phyloP scores from a whole-genome alignment of 164 flowering plant species.

The Tetracentron sinense region DNA sequence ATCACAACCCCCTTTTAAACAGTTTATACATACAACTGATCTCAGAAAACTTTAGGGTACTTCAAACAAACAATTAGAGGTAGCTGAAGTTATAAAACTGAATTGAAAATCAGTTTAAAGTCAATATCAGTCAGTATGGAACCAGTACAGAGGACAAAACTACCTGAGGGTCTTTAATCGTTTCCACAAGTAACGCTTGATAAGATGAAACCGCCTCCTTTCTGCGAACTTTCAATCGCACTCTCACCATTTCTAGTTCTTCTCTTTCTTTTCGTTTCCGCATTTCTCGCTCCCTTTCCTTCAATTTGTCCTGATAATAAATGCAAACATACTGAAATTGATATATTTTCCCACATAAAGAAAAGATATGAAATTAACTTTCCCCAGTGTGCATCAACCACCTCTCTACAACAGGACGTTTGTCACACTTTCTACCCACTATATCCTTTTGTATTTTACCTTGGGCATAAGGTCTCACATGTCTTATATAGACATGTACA shows the following conservation, averaged over 20 bases:
- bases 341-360: not conserved
- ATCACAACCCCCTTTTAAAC: not conserved
- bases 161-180: conserved; percentile 92
- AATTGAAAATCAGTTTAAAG: not conserved
- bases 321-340: conserved; percentile 6
- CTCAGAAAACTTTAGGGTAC: not conserved
- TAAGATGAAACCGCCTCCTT: conserved; percentile 86
- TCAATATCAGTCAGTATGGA: conserved; percentile 1
- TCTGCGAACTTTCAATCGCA: conserved; percentile 75
- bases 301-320: conserved; percentile 69
- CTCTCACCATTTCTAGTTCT: conserved; percentile 96
- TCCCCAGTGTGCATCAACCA: not conserved
- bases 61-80: not conserved
- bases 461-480: too few relatives aligned
- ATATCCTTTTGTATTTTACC: too few relatives aligned
- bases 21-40: not conserved
- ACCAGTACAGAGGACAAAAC: not conserved
- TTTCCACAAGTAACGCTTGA: conserved; percentile 95
- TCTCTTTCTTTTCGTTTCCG: conserved; percentile 95
- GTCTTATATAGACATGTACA: too few relatives aligned
- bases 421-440: too few relatives aligned
- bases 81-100: not conserved
- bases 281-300: conserved; percentile 86
- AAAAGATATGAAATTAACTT: not conserved
- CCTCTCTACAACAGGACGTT: too few relatives aligned